These are phyloP conservation scores for Penicillium steckii DNA, from an alignment of 495 filamentous ascomycete genomes.

Conservation along the genomic window DNA sequence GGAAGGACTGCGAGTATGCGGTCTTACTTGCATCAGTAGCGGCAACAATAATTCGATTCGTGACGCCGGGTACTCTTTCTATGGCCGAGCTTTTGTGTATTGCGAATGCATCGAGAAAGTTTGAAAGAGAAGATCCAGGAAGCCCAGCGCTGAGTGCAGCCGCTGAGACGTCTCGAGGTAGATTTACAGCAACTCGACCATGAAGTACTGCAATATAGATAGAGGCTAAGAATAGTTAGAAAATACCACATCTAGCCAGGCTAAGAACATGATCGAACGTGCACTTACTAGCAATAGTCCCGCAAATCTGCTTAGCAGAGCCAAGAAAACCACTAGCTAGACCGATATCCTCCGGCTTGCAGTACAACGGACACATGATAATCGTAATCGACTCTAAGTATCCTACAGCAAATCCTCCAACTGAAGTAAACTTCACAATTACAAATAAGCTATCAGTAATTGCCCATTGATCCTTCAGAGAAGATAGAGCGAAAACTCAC, in stretches of 20 bases:
- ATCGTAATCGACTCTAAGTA: constrained; percentile 33
- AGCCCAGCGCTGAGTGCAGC: constrained; percentile 45
- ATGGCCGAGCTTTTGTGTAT: too few relatives aligned
- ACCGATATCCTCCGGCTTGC: constrained; percentile 44
- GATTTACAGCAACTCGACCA: constrained; percentile 36
- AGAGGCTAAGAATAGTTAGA: constrained; percentile 16
- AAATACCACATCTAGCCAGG: background rate
- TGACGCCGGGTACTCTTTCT: too few relatives aligned
- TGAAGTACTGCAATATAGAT: constrained; percentile 49
- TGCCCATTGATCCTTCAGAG: too few relatives aligned
- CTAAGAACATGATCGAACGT: background rate
- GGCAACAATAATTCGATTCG: constrained; percentile 14
- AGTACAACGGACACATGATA: constrained; percentile 28
- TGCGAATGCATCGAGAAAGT: too few relatives aligned
- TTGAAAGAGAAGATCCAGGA: constrained; percentile 35
- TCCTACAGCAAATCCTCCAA: constrained; percentile 34
- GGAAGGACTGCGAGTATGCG: constrained; percentile 43
- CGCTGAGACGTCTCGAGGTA: constrained; percentile 38
- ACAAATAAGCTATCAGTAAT: background rate
- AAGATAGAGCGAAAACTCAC: constrained; percentile 14
- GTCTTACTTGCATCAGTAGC: constrained; percentile 32
- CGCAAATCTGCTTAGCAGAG: constrained; percentile 21
- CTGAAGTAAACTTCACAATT: constrained; percentile 24
- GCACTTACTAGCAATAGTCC: constrained; percentile 23
- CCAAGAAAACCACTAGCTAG: constrained; percentile 45